Percentiles rank a stretch among this genome's conserved stretches.
Conservation (phyloP, 192 early-diverging fungal genomes). For the Phlyctochytrium arcticum region DNA sequence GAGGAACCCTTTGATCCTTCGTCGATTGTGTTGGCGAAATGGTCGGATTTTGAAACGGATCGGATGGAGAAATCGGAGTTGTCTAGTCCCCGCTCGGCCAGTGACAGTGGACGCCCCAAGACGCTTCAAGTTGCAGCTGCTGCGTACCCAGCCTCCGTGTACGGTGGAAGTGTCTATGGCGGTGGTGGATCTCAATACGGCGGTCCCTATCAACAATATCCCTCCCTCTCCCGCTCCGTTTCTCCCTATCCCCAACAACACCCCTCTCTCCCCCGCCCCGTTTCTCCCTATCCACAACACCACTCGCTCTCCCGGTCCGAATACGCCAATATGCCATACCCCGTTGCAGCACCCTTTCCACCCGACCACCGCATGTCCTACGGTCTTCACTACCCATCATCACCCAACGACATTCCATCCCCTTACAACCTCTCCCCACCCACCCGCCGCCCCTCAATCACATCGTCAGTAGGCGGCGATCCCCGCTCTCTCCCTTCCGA, state of each 20-base stretch:
- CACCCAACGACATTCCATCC: too few relatives aligned
- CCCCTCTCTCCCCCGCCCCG: too few relatives aligned
- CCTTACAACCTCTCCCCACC: too few relatives aligned
- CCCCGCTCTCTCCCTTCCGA: slow-evolving; percentile 37
- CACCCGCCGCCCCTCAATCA: slow-evolving; percentile 5
- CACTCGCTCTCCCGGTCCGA: slow-evolving; percentile 71
- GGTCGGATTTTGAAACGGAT: slow-evolving; percentile 76
- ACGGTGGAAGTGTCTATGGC: slow-evolving; percentile 21
- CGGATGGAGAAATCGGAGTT: slow-evolving; percentile 22
- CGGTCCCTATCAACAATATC: slow-evolving; percentile 59
- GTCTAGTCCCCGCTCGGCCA: slow-evolving; percentile 39
- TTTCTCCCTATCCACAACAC: too few relatives aligned
- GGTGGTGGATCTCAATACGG: slow-evolving; percentile 53
- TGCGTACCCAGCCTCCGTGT: slow-evolving; percentile 27
- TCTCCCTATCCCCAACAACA: too few relatives aligned
- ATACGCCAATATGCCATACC: slow-evolving; percentile 73
- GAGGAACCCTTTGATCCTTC: slow-evolving; percentile 70
- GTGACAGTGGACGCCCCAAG: not conserved
- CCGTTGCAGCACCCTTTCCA: slow-evolving; percentile 49
- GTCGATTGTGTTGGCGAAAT: slow-evolving; percentile 76
- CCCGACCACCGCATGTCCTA: not conserved
- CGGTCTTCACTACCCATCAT: slow-evolving; percentile 1
- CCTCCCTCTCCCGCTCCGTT: slow-evolving; percentile 80
- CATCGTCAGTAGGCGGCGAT: too few relatives aligned
- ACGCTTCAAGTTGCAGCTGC: slow-evolving; percentile 3